Evolutionary conservation across 2,329 filamentous ascomycete genomes (phyloP), one percentile per base, ranked within the genome.

Genomic region (Neophaeococcomyces mojaviensis): DNA sequence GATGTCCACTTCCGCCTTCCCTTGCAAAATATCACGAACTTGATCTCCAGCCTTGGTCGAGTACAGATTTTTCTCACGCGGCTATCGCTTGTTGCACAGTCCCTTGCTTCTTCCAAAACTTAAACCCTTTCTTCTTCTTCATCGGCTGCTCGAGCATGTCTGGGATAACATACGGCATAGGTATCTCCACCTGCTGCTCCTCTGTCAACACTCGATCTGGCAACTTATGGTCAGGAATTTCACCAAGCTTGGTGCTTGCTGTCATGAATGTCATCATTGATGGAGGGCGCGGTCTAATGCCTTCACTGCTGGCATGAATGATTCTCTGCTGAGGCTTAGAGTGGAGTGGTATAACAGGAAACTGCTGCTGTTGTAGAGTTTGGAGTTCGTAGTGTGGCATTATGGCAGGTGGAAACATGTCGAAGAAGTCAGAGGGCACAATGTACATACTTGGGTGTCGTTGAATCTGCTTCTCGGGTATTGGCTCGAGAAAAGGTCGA

Each of bases 231-330:
- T 68, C 64, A 2, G 79, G 55, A 0, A 69, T 73, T 51, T 73
- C 70, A 42, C 79, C 78, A 31, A 82, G 78, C 64, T 84, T 83
- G 69, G 82, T 84, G 61, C 77, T 80, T 33, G 80, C 71, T 4
- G 81, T 74, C 78, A 84, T 82, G 60, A 85, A 56, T 30, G 55
- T 56, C 47, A 51, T 50, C 34, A 50, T 53, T 5, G 54, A 56
- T 18, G 48, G 33, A 12, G 55, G 55, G 10, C 53, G 52, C 4
- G 32, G 7, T 30, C 26, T 31, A 9, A 24, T 28, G 15, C 32
- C 32, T n/a, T 26, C 13, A 22, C n/a, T 32, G 33, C 5, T 13
- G 8, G 13, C 5, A 6, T 8, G 33, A 16, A 13, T 36, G 18
- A 13, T 20, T 6, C 13, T 20, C 30, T 33, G 36, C 2, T 28